Evolutionary conservation across 805 yeast genomes (phyloP).

Genomic region (Dipodascopsis uninucleata): DNA sequence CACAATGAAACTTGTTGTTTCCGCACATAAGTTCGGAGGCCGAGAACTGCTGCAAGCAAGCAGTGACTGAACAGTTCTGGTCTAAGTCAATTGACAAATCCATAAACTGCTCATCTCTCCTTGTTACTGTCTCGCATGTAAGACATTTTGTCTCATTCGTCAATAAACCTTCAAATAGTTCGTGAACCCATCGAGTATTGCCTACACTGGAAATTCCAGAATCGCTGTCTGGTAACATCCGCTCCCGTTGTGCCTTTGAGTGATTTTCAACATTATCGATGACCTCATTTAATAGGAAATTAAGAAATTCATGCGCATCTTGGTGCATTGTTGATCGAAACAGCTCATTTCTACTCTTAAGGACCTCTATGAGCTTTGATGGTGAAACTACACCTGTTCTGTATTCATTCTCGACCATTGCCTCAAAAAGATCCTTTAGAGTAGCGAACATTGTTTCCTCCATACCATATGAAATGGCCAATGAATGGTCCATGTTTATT

Average conservation of each 20-base stretch:
- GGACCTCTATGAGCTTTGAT: constrained; percentile 60
- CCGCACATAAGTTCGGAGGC: constrained; percentile 82
- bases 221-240: constrained; percentile 3
- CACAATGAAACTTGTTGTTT: constrained; percentile 89
- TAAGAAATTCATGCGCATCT: constrained; percentile 96
- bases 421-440: constrained; percentile 79
- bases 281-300: constrained; percentile 76
- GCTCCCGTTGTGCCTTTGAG: constrained; percentile 16
- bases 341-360: constrained; percentile 77
- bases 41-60: constrained; percentile 75
- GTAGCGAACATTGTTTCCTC: constrained; percentile 56
- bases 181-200: constrained; percentile 49
- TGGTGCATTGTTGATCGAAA: constrained; percentile 94
- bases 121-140: constrained; percentile 77
- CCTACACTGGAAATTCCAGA: too few relatives aligned
- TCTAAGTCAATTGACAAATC: constrained; percentile 85
- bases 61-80: constrained; percentile 67
- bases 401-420: constrained; percentile 67
- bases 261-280: constrained; percentile 43
- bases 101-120: constrained; percentile 79
- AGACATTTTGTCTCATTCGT: constrained; percentile 87
- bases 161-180: constrained; percentile 76
- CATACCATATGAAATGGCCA: constrained; percentile 50
- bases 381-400: constrained; percentile 85
- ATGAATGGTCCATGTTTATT: constrained; percentile 69